Evolutionary conservation across 2,329 filamentous ascomycete species (phyloP).

Genomic region (Camillea tinctor): DNA sequence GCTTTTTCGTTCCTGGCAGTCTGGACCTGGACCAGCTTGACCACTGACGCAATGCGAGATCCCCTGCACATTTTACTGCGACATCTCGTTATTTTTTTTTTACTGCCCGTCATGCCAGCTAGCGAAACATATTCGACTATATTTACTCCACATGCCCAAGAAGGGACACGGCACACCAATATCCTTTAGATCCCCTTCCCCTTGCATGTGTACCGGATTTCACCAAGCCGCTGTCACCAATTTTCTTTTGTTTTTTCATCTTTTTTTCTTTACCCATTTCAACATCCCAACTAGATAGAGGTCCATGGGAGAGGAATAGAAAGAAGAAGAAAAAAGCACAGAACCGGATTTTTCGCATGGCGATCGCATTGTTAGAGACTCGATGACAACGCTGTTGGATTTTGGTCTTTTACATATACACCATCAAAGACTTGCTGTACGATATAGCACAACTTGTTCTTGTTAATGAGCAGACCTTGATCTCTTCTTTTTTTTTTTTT

Average conservation of each 20-base stretch:
- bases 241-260: background rate
- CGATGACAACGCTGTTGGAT: background rate
- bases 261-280: background rate
- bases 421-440: background rate
- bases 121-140: conserved; percentile 17
- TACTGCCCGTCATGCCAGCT: conserved; percentile 13
- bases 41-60: conserved; percentile 22
- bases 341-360: background rate
- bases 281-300: background rate
- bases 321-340: too few relatives aligned
- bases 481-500: background rate
- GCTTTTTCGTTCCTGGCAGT: conserved; percentile 2
- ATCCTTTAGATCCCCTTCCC: conserved; percentile 5
- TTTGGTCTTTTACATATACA: background rate
- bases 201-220: conserved; percentile 9
- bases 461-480: background rate
- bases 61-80: conserved; percentile 12
- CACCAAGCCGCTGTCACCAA: background rate
- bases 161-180: conserved; percentile 14
- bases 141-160: conserved; percentile 17
- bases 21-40: conserved; percentile 10
- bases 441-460: background rate
- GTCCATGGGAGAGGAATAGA: background rate
- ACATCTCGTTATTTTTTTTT: conserved; percentile 1
- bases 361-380: background rate